Conservation (phyloP, 1,139 yeast genomes). For the Groenewaldozyma sp. region DNA sequence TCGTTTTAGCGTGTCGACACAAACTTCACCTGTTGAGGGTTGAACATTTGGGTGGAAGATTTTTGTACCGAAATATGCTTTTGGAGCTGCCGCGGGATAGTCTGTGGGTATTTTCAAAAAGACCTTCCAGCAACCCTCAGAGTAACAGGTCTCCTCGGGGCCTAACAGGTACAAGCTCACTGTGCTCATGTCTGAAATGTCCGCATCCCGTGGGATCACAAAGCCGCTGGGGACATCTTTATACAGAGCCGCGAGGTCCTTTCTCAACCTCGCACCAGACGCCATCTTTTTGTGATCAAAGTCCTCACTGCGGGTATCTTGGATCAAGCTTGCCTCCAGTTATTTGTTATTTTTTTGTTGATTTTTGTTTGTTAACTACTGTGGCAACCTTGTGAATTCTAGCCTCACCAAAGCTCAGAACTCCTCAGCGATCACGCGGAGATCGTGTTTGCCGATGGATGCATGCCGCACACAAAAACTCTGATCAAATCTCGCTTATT, state of each 20-base stretch:
- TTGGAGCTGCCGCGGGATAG: slow-evolving; percentile 63
- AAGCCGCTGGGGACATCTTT: slow-evolving; percentile 7
- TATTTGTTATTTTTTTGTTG: slow-evolving; percentile 5
- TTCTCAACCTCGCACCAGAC: slow-evolving; percentile 3
- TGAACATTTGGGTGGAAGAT: slow-evolving; percentile 72
- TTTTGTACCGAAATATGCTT: slow-evolving; percentile 40
- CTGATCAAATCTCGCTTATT: no score
- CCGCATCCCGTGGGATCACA: slow-evolving; percentile 4
- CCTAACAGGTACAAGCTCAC: slow-evolving; percentile 29
- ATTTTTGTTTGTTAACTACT: no score
- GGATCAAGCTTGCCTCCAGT: no score
- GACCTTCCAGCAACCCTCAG: slow-evolving; percentile 47
- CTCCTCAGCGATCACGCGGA: no score
- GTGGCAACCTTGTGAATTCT: no score
- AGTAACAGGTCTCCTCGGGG: slow-evolving; percentile 45
- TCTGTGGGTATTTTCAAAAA: slow-evolving; percentile 38
- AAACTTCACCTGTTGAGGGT: slow-evolving; percentile 61
- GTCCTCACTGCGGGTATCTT: background rate
- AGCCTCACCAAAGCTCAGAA: no score
- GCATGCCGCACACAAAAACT: no score
- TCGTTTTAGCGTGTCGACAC: slow-evolving; percentile 62
- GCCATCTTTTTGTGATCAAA: background rate
- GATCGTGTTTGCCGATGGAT: no score
- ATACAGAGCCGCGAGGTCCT: slow-evolving; percentile 4
- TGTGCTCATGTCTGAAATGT: slow-evolving; percentile 4